Evolutionary conservation across 768 basidiomycete species (phyloP), one percentile per base, ranked within the genome.

Genomic region (Tricholoma hemisulphureum): DNA sequence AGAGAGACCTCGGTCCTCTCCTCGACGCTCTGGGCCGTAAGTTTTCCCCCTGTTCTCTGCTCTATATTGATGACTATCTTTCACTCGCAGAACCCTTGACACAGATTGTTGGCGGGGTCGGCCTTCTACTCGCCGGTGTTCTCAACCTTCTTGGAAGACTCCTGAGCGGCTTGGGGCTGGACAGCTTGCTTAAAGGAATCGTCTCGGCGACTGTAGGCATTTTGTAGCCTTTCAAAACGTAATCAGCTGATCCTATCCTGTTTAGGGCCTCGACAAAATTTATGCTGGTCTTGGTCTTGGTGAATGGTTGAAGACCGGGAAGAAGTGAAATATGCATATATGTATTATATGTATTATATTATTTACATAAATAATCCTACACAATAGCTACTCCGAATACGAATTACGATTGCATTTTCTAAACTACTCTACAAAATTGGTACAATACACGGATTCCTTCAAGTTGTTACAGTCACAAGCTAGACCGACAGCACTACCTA

Each of bases 61-160:
- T 45, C 23, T 24, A 11, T 11, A 13, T 14, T 24, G 11, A 45
- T 1, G 24, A 4, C 6, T 24, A 24, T 14, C 2, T 13, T 14
- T 14, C 23, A 4, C 13, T 54, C 24, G 23, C 16, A 23, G 46
- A 20, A 41, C n/a, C n/a, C 50, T 18, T 50, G 14, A 6, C 20
- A 26, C 75, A 75, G 62, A 77, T 77, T 35, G 68, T 75, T 24
- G 71, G 73, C 16, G 75, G 74, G 18, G 73, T 77, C 8, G 72
- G 65, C 0, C 63, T 77, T 6, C 65, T 75, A 1, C 65, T 76
- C 8, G 65, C 70, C 11, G 74, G 73, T 24, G 74, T 75, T 2
- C 66, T 74, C 23, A 74, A 75, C 56, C 63, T 76, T 4, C 57
- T 76, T 6, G 73, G 74, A 3, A 66, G 63, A 4, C 65, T 76